A percentile compares a stretch with the other conserved stretches of the same genome.
Conservation (phyloP, 768 basidiomycete genomes). For the Rhodocollybia butyracea region DNA sequence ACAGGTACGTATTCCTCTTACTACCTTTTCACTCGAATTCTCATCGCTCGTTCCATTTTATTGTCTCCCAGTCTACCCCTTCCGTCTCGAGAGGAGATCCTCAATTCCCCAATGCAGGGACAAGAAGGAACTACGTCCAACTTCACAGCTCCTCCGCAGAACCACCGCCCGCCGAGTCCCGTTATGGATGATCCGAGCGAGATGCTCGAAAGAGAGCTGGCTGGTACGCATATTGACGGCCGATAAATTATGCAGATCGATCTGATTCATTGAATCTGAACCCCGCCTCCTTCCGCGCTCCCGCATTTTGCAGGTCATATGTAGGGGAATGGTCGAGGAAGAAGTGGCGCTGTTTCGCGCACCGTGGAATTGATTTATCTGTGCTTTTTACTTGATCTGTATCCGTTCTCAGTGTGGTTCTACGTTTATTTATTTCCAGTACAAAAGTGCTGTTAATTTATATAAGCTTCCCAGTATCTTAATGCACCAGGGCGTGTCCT, state of each 20-base stretch:
- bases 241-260: constrained; percentile 1
- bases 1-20: constrained; percentile 44
- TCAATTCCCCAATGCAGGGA: constrained; percentile 73
- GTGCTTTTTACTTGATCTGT: no score
- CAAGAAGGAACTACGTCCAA: constrained; percentile 69
- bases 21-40: no score
- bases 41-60: background rate
- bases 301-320: background rate
- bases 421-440: no score
- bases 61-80: constrained; percentile 63
- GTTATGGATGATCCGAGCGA: constrained; percentile 84
- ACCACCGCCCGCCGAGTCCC: constrained; percentile 55
- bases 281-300: background rate
- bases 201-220: constrained; percentile 84
- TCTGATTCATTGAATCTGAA: constrained; percentile 3
- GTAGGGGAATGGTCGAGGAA: no score
- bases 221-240: constrained; percentile 55
- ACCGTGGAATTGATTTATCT: no score
- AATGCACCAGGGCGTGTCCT: no score
- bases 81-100: constrained; percentile 77
- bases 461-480: no score
- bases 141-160: constrained; percentile 45
- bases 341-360: no score
- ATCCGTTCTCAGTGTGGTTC: no score
- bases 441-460: no score